phyloP scores from a whole-genome alignment of 2,329 filamentous ascomycete species.

The Fusarium proliferatum region DNA sequence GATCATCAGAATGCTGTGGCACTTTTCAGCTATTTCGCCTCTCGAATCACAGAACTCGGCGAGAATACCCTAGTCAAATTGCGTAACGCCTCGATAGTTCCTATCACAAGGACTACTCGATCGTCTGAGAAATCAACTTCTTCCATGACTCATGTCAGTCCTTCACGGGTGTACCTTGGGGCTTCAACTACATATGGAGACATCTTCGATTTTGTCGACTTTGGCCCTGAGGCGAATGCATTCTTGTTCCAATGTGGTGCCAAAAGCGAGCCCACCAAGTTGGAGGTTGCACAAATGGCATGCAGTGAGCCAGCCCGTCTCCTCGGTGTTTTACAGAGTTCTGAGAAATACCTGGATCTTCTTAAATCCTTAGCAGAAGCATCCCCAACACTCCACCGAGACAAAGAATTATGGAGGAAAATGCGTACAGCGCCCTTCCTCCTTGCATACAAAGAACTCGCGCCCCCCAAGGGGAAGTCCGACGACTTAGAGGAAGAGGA shows the following conservation, averaged over 20 bases:
- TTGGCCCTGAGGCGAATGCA: constrained; percentile 85
- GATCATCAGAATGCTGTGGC: constrained; percentile 73
- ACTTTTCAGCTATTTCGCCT: constrained; percentile 86
- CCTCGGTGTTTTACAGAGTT: constrained; percentile 80
- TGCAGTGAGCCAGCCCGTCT: constrained; percentile 85
- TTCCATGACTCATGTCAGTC: constrained; percentile 62
- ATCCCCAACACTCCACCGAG: constrained; percentile 74
- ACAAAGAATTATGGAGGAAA: constrained; percentile 80
- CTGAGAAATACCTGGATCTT: constrained; percentile 88
- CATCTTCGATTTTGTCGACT: constrained; percentile 98
- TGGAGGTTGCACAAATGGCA: constrained; percentile 86
- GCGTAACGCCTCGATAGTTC: constrained; percentile 76
- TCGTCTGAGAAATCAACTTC: constrained; percentile 55
- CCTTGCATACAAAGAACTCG: constrained; percentile 83
- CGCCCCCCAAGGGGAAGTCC: constrained; percentile 58
- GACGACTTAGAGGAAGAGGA: constrained; percentile 69
- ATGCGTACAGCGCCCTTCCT: constrained; percentile 83
- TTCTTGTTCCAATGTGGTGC: constrained; percentile 91
- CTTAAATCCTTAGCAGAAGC: constrained; percentile 84
- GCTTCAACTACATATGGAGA: constrained; percentile 77
- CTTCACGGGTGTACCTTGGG: constrained; percentile 84
- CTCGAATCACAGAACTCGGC: constrained; percentile 78
- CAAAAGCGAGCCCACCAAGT: constrained; percentile 88
- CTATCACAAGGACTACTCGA: constrained; percentile 61
- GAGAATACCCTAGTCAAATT: constrained; percentile 70